phyloP scores from a whole-genome alignment of 208 protist genomes.

The Vickermania spadyakhi region DNA sequence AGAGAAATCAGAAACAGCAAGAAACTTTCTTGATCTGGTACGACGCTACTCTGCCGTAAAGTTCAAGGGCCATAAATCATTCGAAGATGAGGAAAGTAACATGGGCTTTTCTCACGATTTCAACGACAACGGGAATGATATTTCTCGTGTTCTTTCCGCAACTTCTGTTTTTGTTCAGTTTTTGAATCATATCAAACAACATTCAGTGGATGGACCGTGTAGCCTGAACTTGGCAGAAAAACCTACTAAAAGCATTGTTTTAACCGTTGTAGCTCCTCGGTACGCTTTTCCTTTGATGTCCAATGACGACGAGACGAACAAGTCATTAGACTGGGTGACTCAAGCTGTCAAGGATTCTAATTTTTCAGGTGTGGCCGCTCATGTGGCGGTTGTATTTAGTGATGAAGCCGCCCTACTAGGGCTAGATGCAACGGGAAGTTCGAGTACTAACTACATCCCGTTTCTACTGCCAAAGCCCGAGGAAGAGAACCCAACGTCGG shows the following conservation, averaged over 20 bases:
- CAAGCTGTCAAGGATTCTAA: constrained; percentile 60
- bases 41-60: constrained; percentile 32
- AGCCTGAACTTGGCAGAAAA: constrained; percentile 21
- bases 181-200: constrained; percentile 78
- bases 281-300: constrained; percentile 39
- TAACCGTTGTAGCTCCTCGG: constrained; percentile 73
- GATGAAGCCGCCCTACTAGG: constrained; percentile 62
- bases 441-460: constrained; percentile 30
- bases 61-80: constrained; percentile 17
- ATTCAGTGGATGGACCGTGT: constrained; percentile 67
- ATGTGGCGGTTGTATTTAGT: constrained; percentile 51
- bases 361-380: constrained; percentile 30
- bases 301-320: too few species aligned
- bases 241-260: constrained; percentile 23
- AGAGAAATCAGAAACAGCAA: too few species aligned
- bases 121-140: background rate
- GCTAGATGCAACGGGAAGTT: constrained; percentile 12
- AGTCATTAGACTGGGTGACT: constrained; percentile 42
- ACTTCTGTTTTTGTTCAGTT: constrained; percentile 72
- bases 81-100: constrained; percentile 10
- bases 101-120: background rate
- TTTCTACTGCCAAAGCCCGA: constrained; percentile 6
- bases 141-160: constrained; percentile 32
- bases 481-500: too few species aligned
- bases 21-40: constrained; percentile 8